phyloP scores from a whole-genome alignment of 176 grass and related monocot species.

The Aegilops bicornis region DNA sequence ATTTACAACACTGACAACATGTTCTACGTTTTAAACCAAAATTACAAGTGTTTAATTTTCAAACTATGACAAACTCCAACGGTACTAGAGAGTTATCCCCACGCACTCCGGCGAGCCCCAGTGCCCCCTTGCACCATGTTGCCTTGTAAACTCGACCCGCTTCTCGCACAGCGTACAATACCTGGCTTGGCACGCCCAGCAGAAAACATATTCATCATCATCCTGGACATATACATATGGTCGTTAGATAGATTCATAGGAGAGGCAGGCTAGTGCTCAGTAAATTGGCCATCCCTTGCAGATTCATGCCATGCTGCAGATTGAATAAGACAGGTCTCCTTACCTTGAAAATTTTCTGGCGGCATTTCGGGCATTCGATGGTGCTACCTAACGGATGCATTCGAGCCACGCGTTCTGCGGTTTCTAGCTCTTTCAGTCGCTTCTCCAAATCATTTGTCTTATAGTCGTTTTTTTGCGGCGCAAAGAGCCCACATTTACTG shows the following conservation, averaged over 20 bases:
- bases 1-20: background rate
- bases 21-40: background rate
- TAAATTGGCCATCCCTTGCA: no score
- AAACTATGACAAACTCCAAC: background rate
- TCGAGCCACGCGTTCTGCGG: background rate
- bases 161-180: slow-evolving; percentile 41
- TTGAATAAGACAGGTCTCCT: background rate
- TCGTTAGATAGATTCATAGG: background rate
- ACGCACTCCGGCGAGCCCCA: slow-evolving; percentile 21
- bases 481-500: background rate
- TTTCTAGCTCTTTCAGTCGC: background rate
- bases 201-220: slow-evolving; percentile 46
- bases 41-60: background rate
- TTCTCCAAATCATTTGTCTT: background rate
- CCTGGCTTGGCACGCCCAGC: slow-evolving; percentile 43
- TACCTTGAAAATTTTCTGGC: slow-evolving; percentile 27
- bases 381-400: background rate
- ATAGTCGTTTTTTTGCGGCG: background rate
- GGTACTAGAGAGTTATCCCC: background rate
- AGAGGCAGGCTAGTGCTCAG: background rate
- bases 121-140: background rate
- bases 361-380: slow-evolving; percentile 31
- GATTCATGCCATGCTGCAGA: background rate
- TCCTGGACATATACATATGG: background rate
- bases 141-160: background rate